These are phyloP conservation scores for Ceratocystis cacaofunesta DNA, from an alignment of 2,329 filamentous ascomycete genomes.

Conservation along the genomic window DNA sequence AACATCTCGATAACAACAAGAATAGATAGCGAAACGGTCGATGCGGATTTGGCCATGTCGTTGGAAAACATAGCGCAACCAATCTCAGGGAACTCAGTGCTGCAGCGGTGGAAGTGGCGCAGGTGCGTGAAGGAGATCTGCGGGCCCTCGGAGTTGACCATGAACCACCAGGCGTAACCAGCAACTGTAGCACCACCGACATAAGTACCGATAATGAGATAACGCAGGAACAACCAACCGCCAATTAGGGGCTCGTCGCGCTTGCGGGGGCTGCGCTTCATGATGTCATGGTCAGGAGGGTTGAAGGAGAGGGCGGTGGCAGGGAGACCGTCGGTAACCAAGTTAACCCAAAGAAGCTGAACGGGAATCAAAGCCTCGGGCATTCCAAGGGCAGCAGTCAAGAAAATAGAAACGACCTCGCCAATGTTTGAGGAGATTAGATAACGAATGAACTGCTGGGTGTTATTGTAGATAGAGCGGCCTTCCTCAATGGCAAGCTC, in stretches of 20 bases:
- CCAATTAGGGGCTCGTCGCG: slow-evolving; percentile 84
- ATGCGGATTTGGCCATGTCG: slow-evolving; percentile 73
- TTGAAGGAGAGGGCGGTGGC: slow-evolving; percentile 96
- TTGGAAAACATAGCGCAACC: slow-evolving; percentile 86
- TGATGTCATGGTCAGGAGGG: slow-evolving; percentile 94
- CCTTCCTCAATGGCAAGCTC: slow-evolving; percentile 93
- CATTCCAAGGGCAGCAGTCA: slow-evolving; percentile 92
- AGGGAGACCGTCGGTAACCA: slow-evolving; percentile 92
- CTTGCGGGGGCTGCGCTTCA: slow-evolving; percentile 82
- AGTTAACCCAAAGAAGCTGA: slow-evolving; percentile 95
- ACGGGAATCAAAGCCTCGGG: slow-evolving; percentile 94
- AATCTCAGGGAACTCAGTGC: slow-evolving; percentile 68
- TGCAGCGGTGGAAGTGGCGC: slow-evolving; percentile 87
- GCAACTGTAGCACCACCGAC: slow-evolving; percentile 89
- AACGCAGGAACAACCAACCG: slow-evolving; percentile 94
- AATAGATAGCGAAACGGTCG: slow-evolving; percentile 80
- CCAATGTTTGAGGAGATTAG: slow-evolving; percentile 98
- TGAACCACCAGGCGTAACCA: slow-evolving; percentile 99
- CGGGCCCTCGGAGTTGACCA: slow-evolving; percentile 81
- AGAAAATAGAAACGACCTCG: slow-evolving; percentile 96
- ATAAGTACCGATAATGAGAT: slow-evolving; percentile 90
- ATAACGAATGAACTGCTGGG: slow-evolving; percentile 98
- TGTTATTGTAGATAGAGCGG: slow-evolving; percentile 98
- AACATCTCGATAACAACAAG: slow-evolving; percentile 98
- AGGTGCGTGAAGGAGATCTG: slow-evolving; percentile 85